Conservation (phyloP, 345 rosid genomes). For the Eucalyptus melliodora region DNA sequence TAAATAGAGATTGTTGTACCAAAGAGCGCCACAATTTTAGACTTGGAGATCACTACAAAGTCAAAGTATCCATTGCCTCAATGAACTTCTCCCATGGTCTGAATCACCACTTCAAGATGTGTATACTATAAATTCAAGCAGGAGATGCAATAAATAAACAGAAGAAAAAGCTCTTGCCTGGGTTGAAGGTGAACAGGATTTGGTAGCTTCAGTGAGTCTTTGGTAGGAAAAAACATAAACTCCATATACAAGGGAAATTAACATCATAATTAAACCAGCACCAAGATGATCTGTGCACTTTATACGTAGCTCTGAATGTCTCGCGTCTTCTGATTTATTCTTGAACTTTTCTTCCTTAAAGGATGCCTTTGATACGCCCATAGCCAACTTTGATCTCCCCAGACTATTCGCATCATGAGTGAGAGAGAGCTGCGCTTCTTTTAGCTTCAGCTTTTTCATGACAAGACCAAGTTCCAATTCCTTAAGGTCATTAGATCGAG, state of each 20-base stretch:
- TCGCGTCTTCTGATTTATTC: slow-evolving; percentile 52
- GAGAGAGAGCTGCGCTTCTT: slow-evolving; percentile 41
- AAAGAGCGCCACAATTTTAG: neutral
- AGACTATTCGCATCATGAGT: slow-evolving; percentile 42
- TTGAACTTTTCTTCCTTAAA: slow-evolving; percentile 69
- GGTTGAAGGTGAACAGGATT: slow-evolving; percentile 33
- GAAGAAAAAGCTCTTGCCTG: slow-evolving; percentile 14
- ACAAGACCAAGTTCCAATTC: slow-evolving; percentile 37
- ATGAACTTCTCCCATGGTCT: neutral
- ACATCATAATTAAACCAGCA: slow-evolving; percentile 56
- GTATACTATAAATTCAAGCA: neutral
- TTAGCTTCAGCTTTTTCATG: slow-evolving; percentile 32
- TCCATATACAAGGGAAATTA: slow-evolving; percentile 37
- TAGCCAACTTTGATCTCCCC: slow-evolving; percentile 49
- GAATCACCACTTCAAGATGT: neutral
- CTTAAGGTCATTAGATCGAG: slow-evolving; percentile 72
- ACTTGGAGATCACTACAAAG: neutral
- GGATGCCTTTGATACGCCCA: slow-evolving; percentile 56
- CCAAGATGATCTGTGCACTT: slow-evolving; percentile 67
- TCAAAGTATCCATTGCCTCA: neutral
- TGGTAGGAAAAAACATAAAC: slow-evolving; percentile 47
- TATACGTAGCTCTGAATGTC: slow-evolving; percentile 50
- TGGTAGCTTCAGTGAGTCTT: slow-evolving; percentile 62
- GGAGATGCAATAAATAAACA: neutral
- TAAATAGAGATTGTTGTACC: neutral